Conservation (phyloP, 768 basidiomycete species). For the Mycena albidolilacea region DNA sequence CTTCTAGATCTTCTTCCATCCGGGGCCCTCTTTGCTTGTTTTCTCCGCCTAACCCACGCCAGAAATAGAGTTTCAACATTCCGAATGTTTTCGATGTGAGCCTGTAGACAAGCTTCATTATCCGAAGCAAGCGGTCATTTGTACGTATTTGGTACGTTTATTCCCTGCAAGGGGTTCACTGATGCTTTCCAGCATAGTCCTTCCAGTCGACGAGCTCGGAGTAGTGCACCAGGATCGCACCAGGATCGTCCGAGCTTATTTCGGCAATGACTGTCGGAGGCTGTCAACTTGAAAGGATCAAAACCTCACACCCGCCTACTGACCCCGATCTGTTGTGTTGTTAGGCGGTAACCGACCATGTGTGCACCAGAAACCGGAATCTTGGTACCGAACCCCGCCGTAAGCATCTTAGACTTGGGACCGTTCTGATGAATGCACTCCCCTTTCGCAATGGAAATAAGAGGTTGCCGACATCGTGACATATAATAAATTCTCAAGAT, state of each 20-base stretch:
- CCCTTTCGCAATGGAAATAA: slow-evolving; percentile 31
- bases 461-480: slow-evolving; percentile 1
- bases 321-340: slow-evolving; percentile 18
- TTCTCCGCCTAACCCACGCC: neutral
- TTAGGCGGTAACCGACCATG: slow-evolving; percentile 29
- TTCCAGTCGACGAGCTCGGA: too few species aligned
- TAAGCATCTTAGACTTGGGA: neutral
- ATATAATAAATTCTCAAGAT: slow-evolving; percentile 25
- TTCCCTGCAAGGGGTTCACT: too few species aligned
- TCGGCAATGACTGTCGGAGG: too few species aligned
- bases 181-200: too few species aligned
- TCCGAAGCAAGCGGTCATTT: too few species aligned
- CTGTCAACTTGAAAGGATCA: slow-evolving; percentile 9
- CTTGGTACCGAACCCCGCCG: slow-evolving; percentile 26
- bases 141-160: too few species aligned
- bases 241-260: too few species aligned
- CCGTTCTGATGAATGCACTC: slow-evolving; percentile 23
- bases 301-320: neutral
- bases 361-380: slow-evolving; percentile 26
- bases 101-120: neutral
- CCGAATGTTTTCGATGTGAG: neutral
- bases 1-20: neutral
- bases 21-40: neutral
- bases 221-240: too few species aligned
- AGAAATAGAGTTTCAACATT: slow-evolving; percentile 2